A percentile compares a stretch with the other conserved stretches of the same genome.
Conservation (phyloP, 257 asterid species). For the Asclepias syriaca region DNA sequence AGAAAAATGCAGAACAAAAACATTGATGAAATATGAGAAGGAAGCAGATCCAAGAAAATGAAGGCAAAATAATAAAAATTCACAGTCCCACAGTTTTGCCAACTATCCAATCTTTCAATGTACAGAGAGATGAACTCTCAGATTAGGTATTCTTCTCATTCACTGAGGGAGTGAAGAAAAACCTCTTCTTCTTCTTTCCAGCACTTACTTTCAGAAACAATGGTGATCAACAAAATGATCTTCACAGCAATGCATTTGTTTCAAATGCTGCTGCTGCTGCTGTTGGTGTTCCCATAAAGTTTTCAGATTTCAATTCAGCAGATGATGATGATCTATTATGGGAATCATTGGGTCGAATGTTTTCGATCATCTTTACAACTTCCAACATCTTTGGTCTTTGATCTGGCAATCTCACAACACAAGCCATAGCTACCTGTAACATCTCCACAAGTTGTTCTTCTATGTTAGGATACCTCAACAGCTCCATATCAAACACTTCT, state of each 20-base stretch:
- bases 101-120: background rate
- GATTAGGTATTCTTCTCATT: constrained; percentile 7
- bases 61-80: background rate
- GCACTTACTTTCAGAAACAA: background rate
- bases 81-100: background rate
- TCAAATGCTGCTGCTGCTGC: constrained; percentile 13
- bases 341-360: constrained; percentile 24
- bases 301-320: constrained; percentile 26
- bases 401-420: constrained; percentile 57
- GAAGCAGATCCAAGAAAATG: background rate
- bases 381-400: constrained; percentile 68
- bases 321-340: constrained; percentile 20
- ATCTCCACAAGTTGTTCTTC: constrained; percentile 81
- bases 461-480: constrained; percentile 57
- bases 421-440: constrained; percentile 67
- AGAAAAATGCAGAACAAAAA: no score
- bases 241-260: constrained; percentile 14
- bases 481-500: constrained; percentile 71
- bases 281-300: constrained; percentile 23
- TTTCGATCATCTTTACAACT: constrained; percentile 54
- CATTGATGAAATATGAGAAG: background rate
- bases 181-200: background rate
- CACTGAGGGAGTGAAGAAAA: constrained; percentile 1
- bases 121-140: background rate
- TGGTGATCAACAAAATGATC: constrained; percentile 1